These are phyloP conservation scores for Penicillium italicum DNA, from an alignment of 2,329 filamentous ascomycete species.

Conservation along the genomic window DNA sequence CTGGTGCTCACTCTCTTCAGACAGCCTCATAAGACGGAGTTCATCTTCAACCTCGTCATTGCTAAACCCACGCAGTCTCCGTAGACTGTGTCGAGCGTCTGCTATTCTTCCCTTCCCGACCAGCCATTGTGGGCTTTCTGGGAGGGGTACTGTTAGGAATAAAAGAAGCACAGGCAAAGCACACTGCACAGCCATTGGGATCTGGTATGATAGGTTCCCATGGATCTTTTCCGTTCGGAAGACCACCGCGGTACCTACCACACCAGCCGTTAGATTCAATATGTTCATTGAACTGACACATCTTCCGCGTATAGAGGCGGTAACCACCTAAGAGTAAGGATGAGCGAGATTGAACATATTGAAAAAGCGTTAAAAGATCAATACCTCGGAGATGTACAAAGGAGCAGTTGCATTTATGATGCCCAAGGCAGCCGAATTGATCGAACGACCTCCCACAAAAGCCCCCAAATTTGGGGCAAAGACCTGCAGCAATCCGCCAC, in stretches of 20 bases:
- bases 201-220: constrained; percentile 31
- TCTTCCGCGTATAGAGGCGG: constrained; percentile 31
- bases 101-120: constrained; percentile 28
- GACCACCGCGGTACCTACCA: constrained; percentile 35
- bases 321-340: constrained; percentile 25
- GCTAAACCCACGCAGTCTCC: constrained; percentile 32
- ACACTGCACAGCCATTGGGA: constrained; percentile 38
- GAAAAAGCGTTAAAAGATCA: background rate
- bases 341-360: background rate
- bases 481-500: constrained; percentile 36
- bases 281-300: constrained; percentile 34
- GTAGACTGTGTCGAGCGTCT: constrained; percentile 29
- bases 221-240: constrained; percentile 28
- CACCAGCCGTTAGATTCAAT: constrained; percentile 31
- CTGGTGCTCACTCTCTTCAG: constrained; percentile 27
- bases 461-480: constrained; percentile 35
- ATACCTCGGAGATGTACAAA: constrained; percentile 36
- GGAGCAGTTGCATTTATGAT: constrained; percentile 36
- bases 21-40: constrained; percentile 30
- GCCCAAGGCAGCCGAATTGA: constrained; percentile 33
- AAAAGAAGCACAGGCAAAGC: constrained; percentile 32
- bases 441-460: constrained; percentile 34
- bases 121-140: constrained; percentile 38
- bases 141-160: constrained; percentile 28
- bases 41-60: constrained; percentile 33